Evolutionary conservation across 2,329 filamentous ascomycete genomes (phyloP).

Genomic region (Aspergillus spinulosporus): DNA sequence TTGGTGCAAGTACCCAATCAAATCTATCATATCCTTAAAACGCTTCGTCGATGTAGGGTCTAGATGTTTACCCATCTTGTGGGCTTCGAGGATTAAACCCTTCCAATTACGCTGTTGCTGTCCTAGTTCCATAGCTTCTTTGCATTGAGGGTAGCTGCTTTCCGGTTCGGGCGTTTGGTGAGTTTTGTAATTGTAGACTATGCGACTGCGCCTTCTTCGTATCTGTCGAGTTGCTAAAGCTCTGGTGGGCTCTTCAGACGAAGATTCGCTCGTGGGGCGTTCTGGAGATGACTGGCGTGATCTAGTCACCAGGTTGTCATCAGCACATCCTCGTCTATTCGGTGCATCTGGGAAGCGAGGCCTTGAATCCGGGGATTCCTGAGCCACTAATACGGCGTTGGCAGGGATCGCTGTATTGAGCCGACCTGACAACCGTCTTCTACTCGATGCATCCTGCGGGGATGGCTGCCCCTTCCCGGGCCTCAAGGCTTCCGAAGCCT

Average conservation of each 20-base stretch:
- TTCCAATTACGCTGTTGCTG: slow-evolving; percentile 27
- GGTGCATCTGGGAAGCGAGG: background rate
- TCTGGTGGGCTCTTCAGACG: background rate
- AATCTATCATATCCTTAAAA: slow-evolving; percentile 10
- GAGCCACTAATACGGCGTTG: background rate
- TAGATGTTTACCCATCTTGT: slow-evolving; percentile 1
- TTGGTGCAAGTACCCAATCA: slow-evolving; percentile 3
- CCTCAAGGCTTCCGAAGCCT: background rate
- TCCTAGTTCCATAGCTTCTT: slow-evolving; percentile 22
- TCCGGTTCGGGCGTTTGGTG: background rate
- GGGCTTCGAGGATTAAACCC: slow-evolving; percentile 14
- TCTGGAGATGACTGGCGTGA: too few species aligned
- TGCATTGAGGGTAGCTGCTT: slow-evolving; percentile 17
- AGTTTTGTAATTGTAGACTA: background rate
- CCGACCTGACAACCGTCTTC: background rate
- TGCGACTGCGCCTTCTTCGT: background rate
- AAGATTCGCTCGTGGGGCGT: background rate
- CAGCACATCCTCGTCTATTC: background rate
- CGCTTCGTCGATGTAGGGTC: background rate
- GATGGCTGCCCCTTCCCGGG: background rate
- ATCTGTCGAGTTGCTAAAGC: background rate
- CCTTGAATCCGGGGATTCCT: background rate
- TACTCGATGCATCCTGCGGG: background rate
- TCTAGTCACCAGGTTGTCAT: background rate
- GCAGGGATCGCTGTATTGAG: background rate